Percentiles rank a stretch among this genome's conserved stretches.
Evolutionary conservation across 2,329 filamentous ascomycete genomes (phyloP).

Genomic region (Graphiopsis chlorocephala): DNA sequence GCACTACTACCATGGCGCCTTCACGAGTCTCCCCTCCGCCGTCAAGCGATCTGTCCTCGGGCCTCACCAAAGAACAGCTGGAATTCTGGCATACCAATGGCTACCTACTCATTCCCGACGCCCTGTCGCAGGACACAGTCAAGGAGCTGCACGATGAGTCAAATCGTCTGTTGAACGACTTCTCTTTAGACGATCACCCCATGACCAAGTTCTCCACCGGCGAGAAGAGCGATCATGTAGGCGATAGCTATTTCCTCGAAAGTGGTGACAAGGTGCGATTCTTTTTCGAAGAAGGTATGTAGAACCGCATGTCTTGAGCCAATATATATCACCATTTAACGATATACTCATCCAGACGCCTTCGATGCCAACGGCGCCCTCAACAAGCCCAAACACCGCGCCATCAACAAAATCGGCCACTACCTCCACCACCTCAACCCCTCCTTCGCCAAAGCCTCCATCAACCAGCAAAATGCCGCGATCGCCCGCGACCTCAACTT

Average conservation of each 20-base stretch:
- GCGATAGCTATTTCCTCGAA: constrained; percentile 88
- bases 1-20: constrained; percentile 23
- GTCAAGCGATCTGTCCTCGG: constrained; percentile 33
- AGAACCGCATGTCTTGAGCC: neutral
- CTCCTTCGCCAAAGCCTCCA: constrained; percentile 50
- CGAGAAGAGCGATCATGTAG: constrained; percentile 71
- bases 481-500: constrained; percentile 74
- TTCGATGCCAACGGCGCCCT: constrained; percentile 66
- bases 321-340: neutral
- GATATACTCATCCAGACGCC: constrained; percentile 56
- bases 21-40: constrained; percentile 31
- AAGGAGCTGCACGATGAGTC: constrained; percentile 71
- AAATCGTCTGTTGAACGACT: constrained; percentile 66
- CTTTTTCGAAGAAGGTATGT: constrained; percentile 81
- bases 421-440: constrained; percentile 49
- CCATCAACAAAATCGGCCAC: constrained; percentile 70
- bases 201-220: constrained; percentile 94
- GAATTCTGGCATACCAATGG: constrained; percentile 74
- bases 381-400: constrained; percentile 72
- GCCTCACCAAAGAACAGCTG: constrained; percentile 71
- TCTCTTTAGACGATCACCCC: constrained; percentile 79
- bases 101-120: constrained; percentile 82
- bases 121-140: constrained; percentile 66
- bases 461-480: constrained; percentile 55
- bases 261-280: constrained; percentile 91